Base-by-base conservation (phyloP, 352 stramenopile genomes). In the Paralagenidium karlingii region DNA sequence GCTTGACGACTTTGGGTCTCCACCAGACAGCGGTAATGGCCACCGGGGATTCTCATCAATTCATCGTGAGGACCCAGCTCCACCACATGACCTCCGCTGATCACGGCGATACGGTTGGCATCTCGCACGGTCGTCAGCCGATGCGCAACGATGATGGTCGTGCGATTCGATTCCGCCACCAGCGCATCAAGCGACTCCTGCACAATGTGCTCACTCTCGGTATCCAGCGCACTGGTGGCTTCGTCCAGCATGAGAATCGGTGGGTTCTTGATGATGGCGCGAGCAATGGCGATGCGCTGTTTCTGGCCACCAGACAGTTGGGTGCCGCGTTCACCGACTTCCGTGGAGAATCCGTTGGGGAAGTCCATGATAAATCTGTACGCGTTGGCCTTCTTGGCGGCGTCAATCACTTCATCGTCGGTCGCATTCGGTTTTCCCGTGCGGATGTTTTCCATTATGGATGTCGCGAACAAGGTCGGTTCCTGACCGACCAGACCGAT, bases 251-350 rank as follows among this genome's bases (percentile, higher is more conserved):
- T 48, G 27, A 96, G 58, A 20, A 96, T 69, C 7, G 59, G 53
- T 5, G 82, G 86, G 38, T 94, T 86, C 36, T 85, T 83, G 32
- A 98, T 54, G 30, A 97, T 65, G 0, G 87, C 89, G 24, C 93
- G 66, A 8, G 91, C 89, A 42, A 98, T 97, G 7, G 83, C 83
- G 46, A 97, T 87, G 11, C 92, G 62, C 24, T 82, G 65, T 44
- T 96, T 96, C 67, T 99, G 90, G 7, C 94, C 95, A 28, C 92
- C 94, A 5, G 73, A 96, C 9, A 98, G 60, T 34, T 90, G 69
- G 5, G 60, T 53, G 7, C 85, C 84, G 18, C 65, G 55, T 44
- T 96, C 88, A 25, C 88, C 87, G 16, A 96, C 79, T 21, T 81
- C 55, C 0, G 90, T 96, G 22, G 81, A 62, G 36, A 94, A 95